A percentile compares a stretch with the other conserved stretches of the same genome.
Conservation (phyloP, 768 basidiomycete species). For the Cystofilobasidium macerans region DNA sequence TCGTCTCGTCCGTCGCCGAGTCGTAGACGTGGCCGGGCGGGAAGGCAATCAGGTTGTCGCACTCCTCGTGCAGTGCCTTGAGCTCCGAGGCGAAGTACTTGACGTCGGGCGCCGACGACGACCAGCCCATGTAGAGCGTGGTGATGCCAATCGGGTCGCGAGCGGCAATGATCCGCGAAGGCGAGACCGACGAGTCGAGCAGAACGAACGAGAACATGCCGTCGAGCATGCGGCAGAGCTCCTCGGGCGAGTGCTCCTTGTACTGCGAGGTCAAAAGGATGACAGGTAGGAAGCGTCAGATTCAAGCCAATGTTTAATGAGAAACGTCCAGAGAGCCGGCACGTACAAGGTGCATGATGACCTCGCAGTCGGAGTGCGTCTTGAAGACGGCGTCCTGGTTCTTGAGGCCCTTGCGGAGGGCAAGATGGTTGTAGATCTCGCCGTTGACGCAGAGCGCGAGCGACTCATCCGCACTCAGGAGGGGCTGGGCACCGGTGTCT, state of each 20-base stretch:
- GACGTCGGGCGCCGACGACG: conserved; percentile 64
- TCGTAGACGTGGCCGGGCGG: conserved; percentile 96
- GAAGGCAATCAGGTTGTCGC: conserved; percentile 88
- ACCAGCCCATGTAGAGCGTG: conserved; percentile 96
- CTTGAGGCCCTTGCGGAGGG: conserved; percentile 58
- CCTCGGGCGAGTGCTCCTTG: conserved; percentile 31
- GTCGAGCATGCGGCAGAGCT: conserved; percentile 70
- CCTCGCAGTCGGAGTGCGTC: conserved; percentile 96
- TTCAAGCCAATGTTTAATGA: too few relatives aligned
- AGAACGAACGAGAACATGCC: conserved; percentile 99
- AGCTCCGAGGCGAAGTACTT: conserved; percentile 93
- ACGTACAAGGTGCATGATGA: conserved; percentile 80
- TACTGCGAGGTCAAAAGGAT: neutral
- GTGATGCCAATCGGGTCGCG: conserved; percentile 97
- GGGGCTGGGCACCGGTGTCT: conserved; percentile 96
- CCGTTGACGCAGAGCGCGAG: conserved; percentile 86
- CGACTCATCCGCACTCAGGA: conserved; percentile 74
- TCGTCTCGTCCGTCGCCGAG: conserved; percentile 63
- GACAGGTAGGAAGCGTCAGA: neutral
- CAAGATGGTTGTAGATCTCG: conserved; percentile 94
- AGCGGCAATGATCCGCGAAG: conserved; percentile 83
- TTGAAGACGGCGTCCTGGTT: conserved; percentile 63
- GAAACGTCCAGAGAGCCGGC: neutral
- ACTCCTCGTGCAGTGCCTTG: conserved; percentile 79
- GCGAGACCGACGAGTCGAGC: conserved; percentile 80